phyloP scores from a whole-genome alignment of 2,329 filamentous ascomycete species.

The Alternaria metachromatica region DNA sequence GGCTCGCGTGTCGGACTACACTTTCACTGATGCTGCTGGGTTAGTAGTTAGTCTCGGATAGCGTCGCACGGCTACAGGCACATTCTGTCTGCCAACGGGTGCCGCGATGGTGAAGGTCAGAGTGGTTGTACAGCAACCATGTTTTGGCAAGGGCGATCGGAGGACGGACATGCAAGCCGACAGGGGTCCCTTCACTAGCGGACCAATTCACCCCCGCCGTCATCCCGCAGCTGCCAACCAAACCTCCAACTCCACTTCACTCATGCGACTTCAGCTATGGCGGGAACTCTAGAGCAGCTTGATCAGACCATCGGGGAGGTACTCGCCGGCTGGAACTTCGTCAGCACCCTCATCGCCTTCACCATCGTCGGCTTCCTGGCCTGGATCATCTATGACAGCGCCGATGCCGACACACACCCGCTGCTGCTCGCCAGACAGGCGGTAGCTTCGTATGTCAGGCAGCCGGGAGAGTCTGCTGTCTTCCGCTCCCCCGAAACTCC shows the following conservation, averaged over 20 bases:
- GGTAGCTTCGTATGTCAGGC: constrained; percentile 76
- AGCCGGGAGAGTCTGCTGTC: constrained; percentile 82
- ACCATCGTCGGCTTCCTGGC: constrained; percentile 71
- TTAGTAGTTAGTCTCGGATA: constrained; percentile 29
- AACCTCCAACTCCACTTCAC: background rate
- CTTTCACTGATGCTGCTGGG: constrained; percentile 19
- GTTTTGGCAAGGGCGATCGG: constrained; percentile 14
- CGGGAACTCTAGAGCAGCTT: constrained; percentile 66
- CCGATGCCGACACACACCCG: constrained; percentile 90
- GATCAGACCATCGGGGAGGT: constrained; percentile 74
- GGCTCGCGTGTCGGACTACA: background rate
- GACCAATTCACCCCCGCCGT: constrained; percentile 13
- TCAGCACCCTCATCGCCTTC: constrained; percentile 75
- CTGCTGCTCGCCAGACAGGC: constrained; percentile 88
- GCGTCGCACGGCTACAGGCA: background rate
- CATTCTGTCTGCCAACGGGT: constrained; percentile 1
- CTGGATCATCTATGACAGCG: constrained; percentile 72
- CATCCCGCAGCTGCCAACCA: constrained; percentile 12
- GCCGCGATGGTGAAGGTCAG: background rate
- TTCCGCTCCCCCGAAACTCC: constrained; percentile 86
- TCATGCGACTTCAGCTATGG: constrained; percentile 40
- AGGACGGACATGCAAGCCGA: background rate
- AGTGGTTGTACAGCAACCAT: constrained; percentile 17
- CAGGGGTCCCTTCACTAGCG: constrained; percentile 9
- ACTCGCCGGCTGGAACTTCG: constrained; percentile 80